Base-by-base conservation (phyloP, 2,329 filamentous ascomycete species). In the Exophiala bonariae region DNA sequence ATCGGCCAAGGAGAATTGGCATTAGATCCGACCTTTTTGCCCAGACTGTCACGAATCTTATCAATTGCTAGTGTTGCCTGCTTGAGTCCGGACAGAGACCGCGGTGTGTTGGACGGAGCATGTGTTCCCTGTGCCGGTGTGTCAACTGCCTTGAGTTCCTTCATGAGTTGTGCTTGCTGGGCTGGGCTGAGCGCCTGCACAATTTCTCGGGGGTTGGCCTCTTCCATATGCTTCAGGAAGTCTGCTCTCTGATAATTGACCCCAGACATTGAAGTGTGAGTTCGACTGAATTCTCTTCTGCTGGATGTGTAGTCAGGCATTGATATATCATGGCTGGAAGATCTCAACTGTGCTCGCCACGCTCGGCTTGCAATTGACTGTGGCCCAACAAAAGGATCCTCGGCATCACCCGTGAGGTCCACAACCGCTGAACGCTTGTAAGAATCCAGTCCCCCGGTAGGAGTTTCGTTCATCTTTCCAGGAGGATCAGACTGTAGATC, bases 271-370 rank as follows among this genome's bases (percentile, higher is more conserved):
- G 62, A 66, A 19, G 70, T 72, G 32, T 70, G 65, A 9, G 61
- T 63, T 30, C 66, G 66, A 47, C 69, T 73, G 53, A 64, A 64
- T 18, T 61, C 59, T 8, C 66, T 68, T 38, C 63, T 70, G 22
- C 66, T 71, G n/a, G 54, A 61, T 17, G 59, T 56, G 58, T 74
- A 74, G 50, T 77, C 75, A 4, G 70, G 69, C 75, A 77, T 77
- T 19, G 72, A 68, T 13, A 73, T 55, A 50, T 77, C 74, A 46
- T 74, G 66, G 50, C 70, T 59, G 37, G 63, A 66, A 47, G 69
- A 66, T 53, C 54, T 54, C 28, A 52, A 16, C 32, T 44, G 36
- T 23, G 42, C 18, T 23, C 45, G 44, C 52, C 46, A 48, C 18
- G 47, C 63, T 22, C 64, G 59, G 32, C 56, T 59, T 31, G 60